A percentile compares a stretch with the other conserved stretches of the same genome.
These are phyloP conservation scores for Mucor sp. DNA, from an alignment of 371 early-diverging fungal genomes.

Conservation along the genomic window DNA sequence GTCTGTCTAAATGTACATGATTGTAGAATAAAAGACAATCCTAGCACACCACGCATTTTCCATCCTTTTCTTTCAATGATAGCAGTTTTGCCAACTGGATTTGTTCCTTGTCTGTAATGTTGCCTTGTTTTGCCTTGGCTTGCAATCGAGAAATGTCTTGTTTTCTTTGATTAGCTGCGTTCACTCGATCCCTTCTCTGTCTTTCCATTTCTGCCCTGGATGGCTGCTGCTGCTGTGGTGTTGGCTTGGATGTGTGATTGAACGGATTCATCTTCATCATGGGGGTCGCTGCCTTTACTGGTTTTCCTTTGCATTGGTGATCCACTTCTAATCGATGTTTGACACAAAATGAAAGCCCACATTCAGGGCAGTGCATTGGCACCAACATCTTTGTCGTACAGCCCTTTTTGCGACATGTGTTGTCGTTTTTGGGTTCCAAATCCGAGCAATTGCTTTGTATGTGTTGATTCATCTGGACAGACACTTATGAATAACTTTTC, in stretches of 20 bases:
- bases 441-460: slow-evolving; percentile 63
- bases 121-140: slow-evolving; percentile 32
- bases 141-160: slow-evolving; percentile 35
- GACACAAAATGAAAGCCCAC: slow-evolving; percentile 62
- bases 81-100: slow-evolving; percentile 37
- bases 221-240: slow-evolving; percentile 1
- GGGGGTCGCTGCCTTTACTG: neutral
- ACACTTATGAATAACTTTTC: neutral
- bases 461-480: slow-evolving; percentile 56
- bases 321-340: slow-evolving; percentile 66
- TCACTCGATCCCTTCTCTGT: slow-evolving; percentile 18
- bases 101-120: slow-evolving; percentile 41
- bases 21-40: neutral
- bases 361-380: slow-evolving; percentile 59
- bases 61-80: slow-evolving; percentile 19
- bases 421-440: slow-evolving; percentile 46
- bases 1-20: neutral
- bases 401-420: slow-evolving; percentile 54
- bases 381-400: slow-evolving; percentile 62
- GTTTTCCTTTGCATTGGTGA: slow-evolving; percentile 54
- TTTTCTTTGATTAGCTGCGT: slow-evolving; percentile 18
- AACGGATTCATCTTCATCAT: neutral
- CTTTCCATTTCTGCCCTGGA: slow-evolving; percentile 34
- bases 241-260: neutral
- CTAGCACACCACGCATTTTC: slow-evolving; percentile 26